Percentiles rank a stretch among this genome's conserved stretches.
These are phyloP conservation scores for Smallanthus sonchifolius DNA, from an alignment of 129 eudicot genomes.

Conservation along the genomic window DNA sequence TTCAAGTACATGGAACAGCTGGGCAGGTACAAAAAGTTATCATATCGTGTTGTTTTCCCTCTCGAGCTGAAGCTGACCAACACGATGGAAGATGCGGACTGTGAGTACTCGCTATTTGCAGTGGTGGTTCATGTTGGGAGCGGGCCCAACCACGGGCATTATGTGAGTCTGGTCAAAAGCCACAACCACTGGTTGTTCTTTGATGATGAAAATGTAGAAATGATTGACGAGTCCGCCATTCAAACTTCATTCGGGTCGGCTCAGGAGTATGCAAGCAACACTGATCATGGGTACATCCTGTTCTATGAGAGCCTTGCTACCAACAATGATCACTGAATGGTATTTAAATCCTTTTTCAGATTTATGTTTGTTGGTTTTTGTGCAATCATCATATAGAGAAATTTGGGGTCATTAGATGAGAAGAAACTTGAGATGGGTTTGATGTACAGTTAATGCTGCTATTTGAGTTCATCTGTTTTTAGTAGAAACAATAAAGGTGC, in stretches of 20 bases:
- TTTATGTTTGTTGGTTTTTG: slow-evolving; percentile 15
- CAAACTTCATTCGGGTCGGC: slow-evolving; percentile 70
- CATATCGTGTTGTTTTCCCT: slow-evolving; percentile 70
- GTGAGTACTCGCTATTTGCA: slow-evolving; percentile 66
- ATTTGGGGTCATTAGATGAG: slow-evolving; percentile 24
- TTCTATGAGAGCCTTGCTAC: slow-evolving; percentile 58
- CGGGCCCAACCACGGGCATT: slow-evolving; percentile 77
- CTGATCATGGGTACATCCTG: slow-evolving; percentile 68
- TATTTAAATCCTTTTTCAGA: not conserved
- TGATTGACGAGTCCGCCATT: slow-evolving; percentile 67
- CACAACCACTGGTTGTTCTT: slow-evolving; percentile 72
- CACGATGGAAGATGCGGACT: slow-evolving; percentile 66
- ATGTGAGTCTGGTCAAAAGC: slow-evolving; percentile 70
- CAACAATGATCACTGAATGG: slow-evolving; percentile 25
- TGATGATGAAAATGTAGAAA: slow-evolving; percentile 80
- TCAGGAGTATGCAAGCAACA: slow-evolving; percentile 71
- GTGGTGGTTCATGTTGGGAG: slow-evolving; percentile 76
- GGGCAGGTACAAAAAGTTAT: slow-evolving; percentile 64
- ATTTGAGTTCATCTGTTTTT: slow-evolving; percentile 34
- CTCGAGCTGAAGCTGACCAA: slow-evolving; percentile 67
- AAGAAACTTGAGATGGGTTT: slow-evolving; percentile 32
- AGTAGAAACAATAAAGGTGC: slow-evolving; percentile 31
- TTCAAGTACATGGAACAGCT: slow-evolving; percentile 80
- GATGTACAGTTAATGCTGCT: slow-evolving; percentile 39
- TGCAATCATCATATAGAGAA: slow-evolving; percentile 16